Evolutionary conservation across 345 rosid genomes (phyloP).

Genomic region (Populus ilicifolia): DNA sequence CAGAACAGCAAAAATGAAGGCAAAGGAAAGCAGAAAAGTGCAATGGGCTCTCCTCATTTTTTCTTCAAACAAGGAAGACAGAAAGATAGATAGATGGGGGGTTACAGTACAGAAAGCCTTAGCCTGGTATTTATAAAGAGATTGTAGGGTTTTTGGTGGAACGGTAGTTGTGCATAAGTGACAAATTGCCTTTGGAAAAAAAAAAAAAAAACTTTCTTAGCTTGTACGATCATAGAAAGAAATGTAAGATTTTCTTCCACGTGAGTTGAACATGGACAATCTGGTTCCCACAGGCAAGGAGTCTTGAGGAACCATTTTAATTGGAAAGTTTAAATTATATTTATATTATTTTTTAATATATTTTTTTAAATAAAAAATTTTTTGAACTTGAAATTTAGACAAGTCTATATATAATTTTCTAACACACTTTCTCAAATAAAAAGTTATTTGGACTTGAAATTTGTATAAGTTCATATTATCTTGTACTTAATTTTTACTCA

Average conservation of each 20-base stretch:
- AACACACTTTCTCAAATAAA: too few species aligned
- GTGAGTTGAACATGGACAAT: background rate
- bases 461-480: too few species aligned
- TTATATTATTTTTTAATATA: too few species aligned
- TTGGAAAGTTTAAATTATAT: too few species aligned
- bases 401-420: too few species aligned
- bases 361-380: too few species aligned
- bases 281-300: background rate
- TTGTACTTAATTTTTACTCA: too few species aligned
- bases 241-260: background rate
- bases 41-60: conserved; percentile 21
- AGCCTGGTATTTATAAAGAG: background rate
- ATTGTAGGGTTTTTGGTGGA: background rate
- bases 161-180: background rate
- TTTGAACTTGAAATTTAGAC: too few species aligned
- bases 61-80: background rate
- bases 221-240: too few species aligned
- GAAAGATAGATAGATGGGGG: background rate
- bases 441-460: too few species aligned
- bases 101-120: background rate
- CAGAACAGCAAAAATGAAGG: conserved; percentile 10
- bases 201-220: too few species aligned
- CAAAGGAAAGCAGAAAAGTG: conserved; percentile 20
- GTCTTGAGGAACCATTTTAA: too few species aligned
- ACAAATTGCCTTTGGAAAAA: background rate